A percentile compares a stretch with the other conserved stretches of the same genome.
These are phyloP conservation scores for Massariosphaeria phaeospora DNA, from an alignment of 495 filamentous ascomycete genomes.

Conservation along the genomic window DNA sequence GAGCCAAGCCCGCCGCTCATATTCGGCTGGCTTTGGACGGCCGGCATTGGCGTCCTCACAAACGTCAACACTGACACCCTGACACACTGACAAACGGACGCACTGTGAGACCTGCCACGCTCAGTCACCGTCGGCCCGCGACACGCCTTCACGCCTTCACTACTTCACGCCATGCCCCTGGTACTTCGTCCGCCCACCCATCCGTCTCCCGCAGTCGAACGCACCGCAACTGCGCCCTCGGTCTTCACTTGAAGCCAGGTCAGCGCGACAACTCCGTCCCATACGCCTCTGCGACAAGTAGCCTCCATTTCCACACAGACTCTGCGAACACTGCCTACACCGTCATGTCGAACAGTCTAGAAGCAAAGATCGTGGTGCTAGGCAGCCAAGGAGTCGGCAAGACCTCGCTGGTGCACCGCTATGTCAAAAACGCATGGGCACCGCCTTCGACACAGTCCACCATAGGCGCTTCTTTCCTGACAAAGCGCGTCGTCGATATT, in stretches of 20 bases:
- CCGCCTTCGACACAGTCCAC: constrained; percentile 66
- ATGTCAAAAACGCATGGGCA: constrained; percentile 74
- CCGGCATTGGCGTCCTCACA: too few relatives aligned
- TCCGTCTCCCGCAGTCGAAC: background rate
- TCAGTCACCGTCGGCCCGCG: background rate
- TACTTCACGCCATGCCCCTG: constrained; percentile 19
- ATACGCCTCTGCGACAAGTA: background rate
- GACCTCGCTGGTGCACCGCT: constrained; percentile 84
- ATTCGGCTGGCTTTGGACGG: too few relatives aligned
- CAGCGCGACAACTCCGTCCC: background rate
- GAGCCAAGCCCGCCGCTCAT: constrained; percentile 15
- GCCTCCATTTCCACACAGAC: background rate
- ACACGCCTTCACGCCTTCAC: constrained; percentile 1
- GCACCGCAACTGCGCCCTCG: background rate
- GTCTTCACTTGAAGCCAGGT: constrained; percentile 8
- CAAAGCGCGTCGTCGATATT: constrained; percentile 83
- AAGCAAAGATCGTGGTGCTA: constrained; percentile 53
- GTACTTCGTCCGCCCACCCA: constrained; percentile 9
- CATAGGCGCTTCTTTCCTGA: constrained; percentile 89
- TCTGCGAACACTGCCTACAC: too few relatives aligned
- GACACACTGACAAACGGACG: constrained; percentile 2
- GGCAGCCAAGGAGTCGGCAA: constrained; percentile 75
- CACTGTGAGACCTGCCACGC: constrained; percentile 9
- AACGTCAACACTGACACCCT: too few relatives aligned
- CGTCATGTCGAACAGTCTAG: constrained; percentile 68